Conservation (phyloP, 768 basidiomycete species). For the Russula emetica region DNA sequence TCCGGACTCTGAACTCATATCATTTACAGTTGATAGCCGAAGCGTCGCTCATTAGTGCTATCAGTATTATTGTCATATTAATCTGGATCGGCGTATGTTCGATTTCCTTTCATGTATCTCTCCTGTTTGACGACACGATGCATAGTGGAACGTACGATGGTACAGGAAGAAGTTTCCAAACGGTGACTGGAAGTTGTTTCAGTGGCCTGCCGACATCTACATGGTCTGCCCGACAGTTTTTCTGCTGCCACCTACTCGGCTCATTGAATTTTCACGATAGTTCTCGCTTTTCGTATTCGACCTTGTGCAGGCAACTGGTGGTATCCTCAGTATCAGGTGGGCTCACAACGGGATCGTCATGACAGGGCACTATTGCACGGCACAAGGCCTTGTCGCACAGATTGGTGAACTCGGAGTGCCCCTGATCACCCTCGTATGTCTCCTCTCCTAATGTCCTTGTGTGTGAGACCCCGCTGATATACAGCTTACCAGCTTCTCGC, state of each 20-base stretch:
- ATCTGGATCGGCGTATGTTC: slow-evolving; percentile 16
- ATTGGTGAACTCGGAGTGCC: no score
- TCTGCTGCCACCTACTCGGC: slow-evolving; percentile 15
- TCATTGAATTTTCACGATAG: slow-evolving; percentile 37
- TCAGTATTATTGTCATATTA: background rate
- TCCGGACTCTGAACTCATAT: background rate
- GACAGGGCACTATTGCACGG: no score
- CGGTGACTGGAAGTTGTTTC: slow-evolving; percentile 30
- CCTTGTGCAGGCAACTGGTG: no score
- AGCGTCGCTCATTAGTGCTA: slow-evolving; percentile 21
- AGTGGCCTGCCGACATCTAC: slow-evolving; percentile 35
- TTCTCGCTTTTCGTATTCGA: slow-evolving; percentile 32
- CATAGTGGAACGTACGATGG: slow-evolving; percentile 17
- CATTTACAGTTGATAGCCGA: slow-evolving; percentile 24
- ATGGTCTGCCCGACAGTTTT: no score
- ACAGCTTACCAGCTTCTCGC: no score
- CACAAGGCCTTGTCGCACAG: no score
- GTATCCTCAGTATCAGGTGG: no score
- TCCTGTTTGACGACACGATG: no score
- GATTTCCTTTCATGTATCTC: background rate
- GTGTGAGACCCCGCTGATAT: no score
- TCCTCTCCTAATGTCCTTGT: no score
- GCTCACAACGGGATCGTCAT: no score
- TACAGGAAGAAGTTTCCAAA: background rate
- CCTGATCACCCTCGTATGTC: no score